Evolutionary conservation across 768 basidiomycete genomes (phyloP).

Genomic region (Termitomyces sp.): DNA sequence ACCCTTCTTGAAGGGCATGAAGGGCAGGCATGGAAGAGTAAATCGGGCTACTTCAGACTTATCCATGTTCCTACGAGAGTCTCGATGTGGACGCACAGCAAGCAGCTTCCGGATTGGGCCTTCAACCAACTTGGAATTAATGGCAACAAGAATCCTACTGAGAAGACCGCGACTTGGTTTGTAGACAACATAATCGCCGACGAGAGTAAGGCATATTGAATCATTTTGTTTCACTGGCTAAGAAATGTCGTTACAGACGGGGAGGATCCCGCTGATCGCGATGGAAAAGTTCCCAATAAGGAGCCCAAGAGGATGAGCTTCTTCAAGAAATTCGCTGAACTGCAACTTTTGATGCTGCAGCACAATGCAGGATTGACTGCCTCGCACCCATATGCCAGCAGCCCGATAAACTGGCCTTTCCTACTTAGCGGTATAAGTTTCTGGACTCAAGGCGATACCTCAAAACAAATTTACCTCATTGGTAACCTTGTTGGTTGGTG

Average conservation of each 20-base stretch:
- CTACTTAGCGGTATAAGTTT: slow-evolving; percentile 94
- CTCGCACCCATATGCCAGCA: slow-evolving; percentile 95
- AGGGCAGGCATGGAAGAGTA: slow-evolving; percentile 88
- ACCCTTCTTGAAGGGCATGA: slow-evolving; percentile 68
- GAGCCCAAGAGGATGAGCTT: slow-evolving; percentile 83
- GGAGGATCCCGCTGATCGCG: slow-evolving; percentile 54
- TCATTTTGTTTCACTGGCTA: slow-evolving; percentile 6
- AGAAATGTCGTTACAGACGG: slow-evolving; percentile 33
- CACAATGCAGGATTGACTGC: slow-evolving; percentile 98
- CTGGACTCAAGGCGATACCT: slow-evolving; percentile 86
- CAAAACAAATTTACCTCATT: slow-evolving; percentile 94
- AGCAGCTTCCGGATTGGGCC: slow-evolving; percentile 92
- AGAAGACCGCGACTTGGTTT: slow-evolving; percentile 85
- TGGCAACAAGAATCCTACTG: slow-evolving; percentile 88
- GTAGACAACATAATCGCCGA: slow-evolving; percentile 78
- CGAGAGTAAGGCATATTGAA: slow-evolving; percentile 48
- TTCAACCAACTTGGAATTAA: slow-evolving; percentile 98
- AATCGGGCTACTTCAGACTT: slow-evolving; percentile 89
- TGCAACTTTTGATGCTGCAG: slow-evolving; percentile 94
- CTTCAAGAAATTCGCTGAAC: slow-evolving; percentile 90
- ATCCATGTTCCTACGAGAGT: slow-evolving; percentile 89
- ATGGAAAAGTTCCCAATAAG: slow-evolving; percentile 49
- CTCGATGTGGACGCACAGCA: slow-evolving; percentile 87
- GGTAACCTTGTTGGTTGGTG: slow-evolving; percentile 96
- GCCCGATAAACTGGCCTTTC: slow-evolving; percentile 99